Evolutionary conservation across 2,329 filamentous ascomycete species (phyloP), one percentile per base, ranked within the genome.

Genomic region (Cercospora sesami): DNA sequence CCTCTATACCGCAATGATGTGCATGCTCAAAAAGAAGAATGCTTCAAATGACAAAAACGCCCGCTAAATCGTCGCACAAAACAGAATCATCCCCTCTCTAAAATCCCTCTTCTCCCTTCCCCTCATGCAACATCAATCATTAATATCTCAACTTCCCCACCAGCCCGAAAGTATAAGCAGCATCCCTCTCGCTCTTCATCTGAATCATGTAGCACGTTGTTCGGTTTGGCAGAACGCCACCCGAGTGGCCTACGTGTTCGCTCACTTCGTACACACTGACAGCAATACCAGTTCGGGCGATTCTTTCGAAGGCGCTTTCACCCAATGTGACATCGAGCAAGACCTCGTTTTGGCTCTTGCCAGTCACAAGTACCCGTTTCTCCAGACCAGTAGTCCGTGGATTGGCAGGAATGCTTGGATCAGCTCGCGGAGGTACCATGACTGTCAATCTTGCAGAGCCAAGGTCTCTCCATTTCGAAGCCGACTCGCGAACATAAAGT

Each of bases 401-500:
- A 23, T 76, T 75, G 7, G 80, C 80, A 5, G 80, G 79, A 70
- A 74, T 60, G 42, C 71, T 64, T 45, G 77, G 57, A 72, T 76
- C 70, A 59, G 76, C 66, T 18, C 79, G 78, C 62, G 84, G 90
- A n/a, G 92, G 91, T 18, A 89, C 87, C 77, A 93, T 89, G 75
- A 99, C 93, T 16, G 91, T 92, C 68, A 99, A 82, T 42, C 89
- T 85, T 68, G 93, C 96, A 73, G 92, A 89, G 71, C 95, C 94
- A 82, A 94, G 89, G 77, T 98, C 94, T 69, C 93, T 89, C 95
- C 95, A 99, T 78, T 94, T 94, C 60, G 88, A 88, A 1, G 87
- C 84, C 9, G 83, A 83, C 68, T 93, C 90, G 60, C 94, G 89
- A 60, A 92, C 84, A 78, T 98, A 97, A 12, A 98, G 86, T 39